Base-by-base conservation (phyloP, 2,329 filamentous ascomycete genomes). In the Xylariaceae sp. region DNA sequence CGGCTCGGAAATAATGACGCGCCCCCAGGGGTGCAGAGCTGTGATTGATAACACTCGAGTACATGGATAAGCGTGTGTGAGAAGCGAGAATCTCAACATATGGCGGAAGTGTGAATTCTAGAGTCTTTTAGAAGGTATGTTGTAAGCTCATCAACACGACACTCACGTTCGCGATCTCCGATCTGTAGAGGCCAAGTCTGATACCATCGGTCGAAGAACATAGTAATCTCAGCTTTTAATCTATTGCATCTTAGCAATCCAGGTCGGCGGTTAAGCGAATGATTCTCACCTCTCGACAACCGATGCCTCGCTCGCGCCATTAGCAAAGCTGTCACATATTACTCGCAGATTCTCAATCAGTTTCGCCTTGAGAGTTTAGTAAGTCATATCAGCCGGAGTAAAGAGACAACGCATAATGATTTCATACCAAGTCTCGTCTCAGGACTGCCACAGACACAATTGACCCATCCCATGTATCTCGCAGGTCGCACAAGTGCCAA, bases 81-180 rank as follows among this genome's bases (percentile, higher is more conserved):
- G 82, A 87, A 38, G 88, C 83, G 3, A 90, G 74, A 47, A 90
- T 89, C 53, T 90, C 86, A 22, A 90, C 86, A 55, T 90, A 90
- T 0, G 87, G 86, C 0, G 87, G 87, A 1, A 90, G 75, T 1
- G 75, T 75, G 14, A 75, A 73, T 47, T 82, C 77, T 75, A 63
- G 56, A 22, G 52, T 40, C 44, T 58, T 61, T 47, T 42, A 62
- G 65, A 50, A 59, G 22, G 22, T 28, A 28, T 28, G 4, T 28
- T 28, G 4, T 44, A 2, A 31, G 16, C n/a, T 31, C 16, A n/a
- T 54, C 11, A 38, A 22, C 16, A 19, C 33, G 28, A 50, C 38
- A 60, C 67, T 62, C 66, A 76, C 76, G 70, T 53, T 74, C 73
- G 42, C 71, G 71, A 54, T 76, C 75, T 2, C 73, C 71, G 56